Conservation (phyloP, 345 rosid genomes). For the Trapa incisa region DNA sequence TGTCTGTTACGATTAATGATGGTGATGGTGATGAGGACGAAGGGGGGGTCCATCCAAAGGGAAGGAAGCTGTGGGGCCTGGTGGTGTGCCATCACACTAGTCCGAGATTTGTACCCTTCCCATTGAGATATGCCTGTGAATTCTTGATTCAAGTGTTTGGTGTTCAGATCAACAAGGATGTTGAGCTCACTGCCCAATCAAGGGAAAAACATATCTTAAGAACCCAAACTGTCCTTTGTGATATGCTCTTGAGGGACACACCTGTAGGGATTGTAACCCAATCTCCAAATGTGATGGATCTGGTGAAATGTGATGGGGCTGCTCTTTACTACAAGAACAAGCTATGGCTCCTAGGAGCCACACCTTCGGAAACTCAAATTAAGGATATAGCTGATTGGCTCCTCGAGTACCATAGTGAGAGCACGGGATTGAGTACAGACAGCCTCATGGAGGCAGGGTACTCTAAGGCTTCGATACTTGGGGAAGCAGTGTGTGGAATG, state of each 20-base stretch:
- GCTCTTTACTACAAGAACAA: constrained; percentile 52
- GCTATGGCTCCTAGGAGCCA: constrained; percentile 56
- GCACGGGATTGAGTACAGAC: constrained; percentile 63
- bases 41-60: constrained; percentile 25
- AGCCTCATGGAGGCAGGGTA: constrained; percentile 85
- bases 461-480: constrained; percentile 52
- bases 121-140: constrained; percentile 75
- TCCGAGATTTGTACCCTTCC: constrained; percentile 69
- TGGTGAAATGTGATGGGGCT: constrained; percentile 79
- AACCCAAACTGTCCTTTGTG: constrained; percentile 67
- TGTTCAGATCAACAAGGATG: constrained; percentile 67
- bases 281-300: constrained; percentile 80
- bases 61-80: constrained; percentile 66
- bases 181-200: constrained; percentile 46
- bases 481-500: constrained; percentile 65
- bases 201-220: constrained; percentile 65
- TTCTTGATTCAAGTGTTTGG: constrained; percentile 71
- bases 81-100: constrained; percentile 83
- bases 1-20: constrained; percentile 70
- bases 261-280: constrained; percentile 67
- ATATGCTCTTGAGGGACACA: constrained; percentile 77
- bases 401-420: constrained; percentile 41
- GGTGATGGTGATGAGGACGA: constrained; percentile 29
- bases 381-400: constrained; percentile 60
- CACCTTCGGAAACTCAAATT: constrained; percentile 61